A percentile compares a stretch with the other conserved stretches of the same genome.
phyloP scores from a whole-genome alignment of 179 eudicot genomes.

The Spergularia azorica region DNA sequence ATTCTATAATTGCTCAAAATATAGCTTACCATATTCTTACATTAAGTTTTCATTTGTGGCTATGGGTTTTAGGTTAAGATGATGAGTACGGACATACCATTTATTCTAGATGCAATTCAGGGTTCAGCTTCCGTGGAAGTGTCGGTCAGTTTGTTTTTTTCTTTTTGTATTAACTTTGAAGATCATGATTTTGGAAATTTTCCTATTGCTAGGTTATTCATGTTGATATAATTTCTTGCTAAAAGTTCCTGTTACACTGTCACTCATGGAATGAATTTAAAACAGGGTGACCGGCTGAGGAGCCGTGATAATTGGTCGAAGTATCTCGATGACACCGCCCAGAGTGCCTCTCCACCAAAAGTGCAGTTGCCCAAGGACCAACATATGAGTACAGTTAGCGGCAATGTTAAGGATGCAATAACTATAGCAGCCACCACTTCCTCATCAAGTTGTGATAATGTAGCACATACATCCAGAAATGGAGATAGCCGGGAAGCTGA shows the following conservation, averaged over 20 bases:
- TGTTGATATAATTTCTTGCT: background rate
- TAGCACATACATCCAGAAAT: conserved; percentile 21
- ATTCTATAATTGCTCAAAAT: background rate
- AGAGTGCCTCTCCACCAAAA: conserved; percentile 26
- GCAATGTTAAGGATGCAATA: conserved; percentile 20
- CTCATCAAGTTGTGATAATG: conserved; percentile 28
- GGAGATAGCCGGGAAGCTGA: conserved; percentile 20
- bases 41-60: background rate
- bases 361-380: conserved; percentile 30
- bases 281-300: conserved; percentile 73
- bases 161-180: background rate
- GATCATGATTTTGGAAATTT: conserved; percentile 1
- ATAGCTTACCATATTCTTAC: background rate
- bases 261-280: background rate
- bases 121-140: conserved; percentile 71
- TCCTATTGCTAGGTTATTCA: background rate
- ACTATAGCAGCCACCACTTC: conserved; percentile 23
- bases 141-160: conserved; percentile 49
- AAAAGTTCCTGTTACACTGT: background rate
- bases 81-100: conserved; percentile 68
- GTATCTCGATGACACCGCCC: conserved; percentile 47
- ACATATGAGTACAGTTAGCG: conserved; percentile 21
- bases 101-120: conserved; percentile 73
- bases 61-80: conserved; percentile 65
- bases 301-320: conserved; percentile 84